phyloP scores from a whole-genome alignment of 1,284 basidiomycete species.

The Marasmius tenuissimus region DNA sequence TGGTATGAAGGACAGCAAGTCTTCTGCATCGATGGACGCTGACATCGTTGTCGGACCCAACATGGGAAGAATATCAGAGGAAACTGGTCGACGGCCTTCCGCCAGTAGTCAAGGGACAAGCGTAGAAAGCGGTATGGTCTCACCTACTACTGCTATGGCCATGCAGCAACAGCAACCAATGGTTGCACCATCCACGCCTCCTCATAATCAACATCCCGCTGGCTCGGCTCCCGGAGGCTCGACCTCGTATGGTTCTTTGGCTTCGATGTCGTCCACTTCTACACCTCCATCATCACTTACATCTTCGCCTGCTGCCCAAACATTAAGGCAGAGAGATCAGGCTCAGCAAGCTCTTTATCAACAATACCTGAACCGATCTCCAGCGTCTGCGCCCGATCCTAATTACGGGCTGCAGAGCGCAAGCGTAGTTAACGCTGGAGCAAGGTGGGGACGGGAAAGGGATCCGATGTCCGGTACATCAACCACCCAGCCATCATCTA shows the following conservation, averaged over 20 bases:
- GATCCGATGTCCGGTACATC: constrained; percentile 22
- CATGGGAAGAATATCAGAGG: not conserved
- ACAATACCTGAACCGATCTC: constrained; percentile 82
- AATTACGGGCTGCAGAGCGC: constrained; percentile 70
- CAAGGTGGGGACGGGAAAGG: not conserved
- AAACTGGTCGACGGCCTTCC: not conserved
- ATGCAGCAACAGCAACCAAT: constrained; percentile 56
- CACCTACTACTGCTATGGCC: constrained; percentile 49
- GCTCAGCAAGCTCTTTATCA: constrained; percentile 88
- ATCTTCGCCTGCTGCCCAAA: constrained; percentile 52
- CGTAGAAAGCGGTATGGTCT: constrained; percentile 28
- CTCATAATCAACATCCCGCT: constrained; percentile 30
- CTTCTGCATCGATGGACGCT: not conserved
- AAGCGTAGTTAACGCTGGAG: constrained; percentile 46
- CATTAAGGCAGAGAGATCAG: constrained; percentile 68
- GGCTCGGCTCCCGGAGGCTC: constrained; percentile 37
- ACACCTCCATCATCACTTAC: constrained; percentile 44
- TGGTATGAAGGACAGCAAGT: constrained; percentile 44
- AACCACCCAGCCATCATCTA: constrained; percentile 28
- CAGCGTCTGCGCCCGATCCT: constrained; percentile 73
- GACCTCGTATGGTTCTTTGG: constrained; percentile 12
- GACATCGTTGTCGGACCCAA: not conserved
- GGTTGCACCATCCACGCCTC: constrained; percentile 24
- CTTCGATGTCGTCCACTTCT: not conserved
- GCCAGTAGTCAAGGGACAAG: not conserved